Evolutionary conservation across 495 filamentous ascomycete genomes (phyloP), one percentile per base, ranked within the genome.

Genomic region (Podospora fimiseda): DNA sequence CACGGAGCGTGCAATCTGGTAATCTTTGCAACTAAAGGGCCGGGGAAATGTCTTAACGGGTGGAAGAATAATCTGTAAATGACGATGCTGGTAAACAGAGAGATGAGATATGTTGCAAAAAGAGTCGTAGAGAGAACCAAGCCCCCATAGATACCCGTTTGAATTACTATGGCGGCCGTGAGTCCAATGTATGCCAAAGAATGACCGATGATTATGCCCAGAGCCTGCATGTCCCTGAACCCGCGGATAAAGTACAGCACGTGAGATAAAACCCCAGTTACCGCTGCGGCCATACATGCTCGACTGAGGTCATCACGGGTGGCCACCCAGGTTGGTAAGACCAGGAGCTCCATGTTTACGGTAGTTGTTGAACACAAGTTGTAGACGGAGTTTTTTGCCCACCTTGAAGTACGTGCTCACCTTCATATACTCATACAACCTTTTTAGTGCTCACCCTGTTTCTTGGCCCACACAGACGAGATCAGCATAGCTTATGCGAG

Each of bases 11-110:
- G 61, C 13, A 77, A 58, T 21, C 69, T 70, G 6, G 68, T 69
- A 2, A 81, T 42, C 20, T 66, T 63, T 14, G 74, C 72, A 0
- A 58, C 16, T 8, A 65, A 50, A 1, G 76, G 74, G 0, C 78
- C 78, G 1, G 70, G 67, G 52, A 79, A 79, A 8, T 52, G 55
- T 18, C 71, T 57, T 1, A 79, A 58, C 4, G 62, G 72, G 60
- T 79, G 74, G 55, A 79, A 74, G 57, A 70, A 76, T 19, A 66
- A 19, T 9, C 76, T 65, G 52, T 79, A 79, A 14, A 69, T 27
- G 21, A 60, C 24, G 23, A 80, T 74, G 56, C 74, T 80, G 13
- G 61, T 51, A 38, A 74, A 66, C 1, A 80, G 65, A 1, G 61
- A 46, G n/a, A 46, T 40, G 6, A 68, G 38, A 42, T 72, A 74